Percentiles rank a stretch among this genome's conserved stretches.
These are phyloP conservation scores for Penicillium herquei DNA, from an alignment of 495 filamentous ascomycete species.

Conservation along the genomic window DNA sequence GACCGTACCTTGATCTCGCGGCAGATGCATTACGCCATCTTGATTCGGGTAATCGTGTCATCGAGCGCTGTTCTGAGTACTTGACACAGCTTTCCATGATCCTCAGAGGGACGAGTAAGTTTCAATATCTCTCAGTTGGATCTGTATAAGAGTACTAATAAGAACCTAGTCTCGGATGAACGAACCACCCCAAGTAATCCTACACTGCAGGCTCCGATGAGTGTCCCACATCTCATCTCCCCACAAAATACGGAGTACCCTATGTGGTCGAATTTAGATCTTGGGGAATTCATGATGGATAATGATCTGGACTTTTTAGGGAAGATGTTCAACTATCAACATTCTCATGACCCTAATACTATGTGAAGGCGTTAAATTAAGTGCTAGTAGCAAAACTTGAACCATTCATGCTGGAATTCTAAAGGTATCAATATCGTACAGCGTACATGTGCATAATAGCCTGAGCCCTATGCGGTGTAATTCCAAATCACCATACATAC, in stretches of 20 bases:
- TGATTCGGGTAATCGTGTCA: constrained; percentile 36
- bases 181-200: background rate
- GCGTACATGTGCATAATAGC: too few species aligned
- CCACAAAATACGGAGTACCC: background rate
- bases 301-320: constrained; percentile 27
- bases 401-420: too few species aligned
- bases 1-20: constrained; percentile 23
- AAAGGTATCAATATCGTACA: too few species aligned
- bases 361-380: background rate
- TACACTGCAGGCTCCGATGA: background rate
- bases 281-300: constrained; percentile 38
- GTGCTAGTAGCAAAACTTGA: too few species aligned
- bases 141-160: background rate
- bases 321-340: constrained; percentile 12
- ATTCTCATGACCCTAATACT: background rate
- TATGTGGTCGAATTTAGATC: constrained; percentile 17
- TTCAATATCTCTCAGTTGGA: background rate
- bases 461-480: too few species aligned
- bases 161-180: background rate
- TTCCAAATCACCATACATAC: too few species aligned
- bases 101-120: constrained; percentile 26
- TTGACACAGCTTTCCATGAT: constrained; percentile 30
- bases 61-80: constrained; percentile 36
- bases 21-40: constrained; percentile 35
- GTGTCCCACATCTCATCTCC: background rate